A percentile compares a stretch with the other conserved stretches of the same genome.
phyloP scores from a whole-genome alignment of 306 rosid genomes.

The Lathyrus aphaca region DNA sequence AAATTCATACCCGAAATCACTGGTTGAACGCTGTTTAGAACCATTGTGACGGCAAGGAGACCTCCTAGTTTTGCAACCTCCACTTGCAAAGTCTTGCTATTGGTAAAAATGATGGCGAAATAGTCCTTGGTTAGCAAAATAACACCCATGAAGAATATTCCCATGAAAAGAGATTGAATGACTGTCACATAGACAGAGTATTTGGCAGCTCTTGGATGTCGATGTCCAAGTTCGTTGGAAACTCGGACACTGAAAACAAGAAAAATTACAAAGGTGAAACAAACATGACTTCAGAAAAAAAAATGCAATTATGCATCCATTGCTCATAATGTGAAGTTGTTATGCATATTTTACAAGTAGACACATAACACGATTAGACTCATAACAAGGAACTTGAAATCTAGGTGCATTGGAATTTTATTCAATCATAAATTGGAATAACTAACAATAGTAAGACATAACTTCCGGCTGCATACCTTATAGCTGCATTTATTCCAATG shows the following conservation, averaged over 20 bases:
- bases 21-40: slow-evolving; percentile 87
- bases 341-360: not conserved
- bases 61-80: slow-evolving; percentile 63
- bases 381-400: not conserved
- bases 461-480: slow-evolving; percentile 56
- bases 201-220: slow-evolving; percentile 80
- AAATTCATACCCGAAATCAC: slow-evolving; percentile 71
- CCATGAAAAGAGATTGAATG: slow-evolving; percentile 69
- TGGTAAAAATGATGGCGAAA: slow-evolving; percentile 65
- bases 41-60: slow-evolving; percentile 75
- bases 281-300: slow-evolving; percentile 16
- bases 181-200: slow-evolving; percentile 71
- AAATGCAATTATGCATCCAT: not conserved
- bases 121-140: slow-evolving; percentile 57
- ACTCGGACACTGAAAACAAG: slow-evolving; percentile 48
- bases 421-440: slow-evolving; percentile 19
- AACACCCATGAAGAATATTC: slow-evolving; percentile 56
- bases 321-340: slow-evolving; percentile 8
- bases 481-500: slow-evolving; percentile 88
- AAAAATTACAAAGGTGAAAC: slow-evolving; percentile 27
- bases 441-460: not conserved
- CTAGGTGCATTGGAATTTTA: slow-evolving; percentile 18
- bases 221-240: slow-evolving; percentile 65
- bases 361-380: not conserved
- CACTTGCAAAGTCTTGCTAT: slow-evolving; percentile 48